phyloP scores from a whole-genome alignment of 2,329 filamentous ascomycete genomes.

The Chalara sp. region DNA sequence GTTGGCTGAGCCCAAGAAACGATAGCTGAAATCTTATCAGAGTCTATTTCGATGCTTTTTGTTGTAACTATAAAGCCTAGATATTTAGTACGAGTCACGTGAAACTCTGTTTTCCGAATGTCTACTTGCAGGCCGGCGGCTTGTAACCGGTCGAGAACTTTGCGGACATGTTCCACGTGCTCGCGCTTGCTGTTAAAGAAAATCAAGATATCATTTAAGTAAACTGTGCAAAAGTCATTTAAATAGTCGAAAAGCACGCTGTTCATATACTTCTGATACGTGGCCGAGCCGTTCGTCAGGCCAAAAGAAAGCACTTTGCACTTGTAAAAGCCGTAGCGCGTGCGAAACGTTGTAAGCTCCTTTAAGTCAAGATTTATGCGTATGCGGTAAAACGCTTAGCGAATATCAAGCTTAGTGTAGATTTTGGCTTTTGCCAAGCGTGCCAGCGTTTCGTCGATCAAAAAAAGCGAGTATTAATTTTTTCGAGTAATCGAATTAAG shows the following conservation, averaged over 20 bases:
- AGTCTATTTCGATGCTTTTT: slow-evolving; percentile 2
- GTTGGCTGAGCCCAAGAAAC: not conserved
- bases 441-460: no score
- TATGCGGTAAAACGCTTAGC: no score
- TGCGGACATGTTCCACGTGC: not conserved
- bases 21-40: no score
- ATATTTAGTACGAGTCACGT: slow-evolving; percentile 1
- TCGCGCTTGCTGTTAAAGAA: not conserved
- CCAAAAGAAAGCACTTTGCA: slow-evolving; percentile 3
- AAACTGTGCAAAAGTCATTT: slow-evolving; percentile 1
- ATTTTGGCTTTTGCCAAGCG: no score
- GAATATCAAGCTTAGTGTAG: no score
- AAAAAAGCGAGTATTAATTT: no score
- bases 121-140: slow-evolving; percentile 1
- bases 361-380: no score
- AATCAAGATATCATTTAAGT: not conserved
- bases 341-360: no score
- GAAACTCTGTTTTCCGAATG: slow-evolving; percentile 2
- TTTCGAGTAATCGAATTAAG: no score
- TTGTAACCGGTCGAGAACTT: not conserved
- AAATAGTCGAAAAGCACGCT: slow-evolving; percentile 2
- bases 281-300: not conserved
- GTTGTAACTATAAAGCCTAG: slow-evolving; percentile 6
- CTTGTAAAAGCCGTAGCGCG: no score
- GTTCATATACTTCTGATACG: slow-evolving; percentile 5